These are phyloP conservation scores for Penicillium tannophilum DNA, from an alignment of 495 filamentous ascomycete species.

Conservation along the genomic window DNA sequence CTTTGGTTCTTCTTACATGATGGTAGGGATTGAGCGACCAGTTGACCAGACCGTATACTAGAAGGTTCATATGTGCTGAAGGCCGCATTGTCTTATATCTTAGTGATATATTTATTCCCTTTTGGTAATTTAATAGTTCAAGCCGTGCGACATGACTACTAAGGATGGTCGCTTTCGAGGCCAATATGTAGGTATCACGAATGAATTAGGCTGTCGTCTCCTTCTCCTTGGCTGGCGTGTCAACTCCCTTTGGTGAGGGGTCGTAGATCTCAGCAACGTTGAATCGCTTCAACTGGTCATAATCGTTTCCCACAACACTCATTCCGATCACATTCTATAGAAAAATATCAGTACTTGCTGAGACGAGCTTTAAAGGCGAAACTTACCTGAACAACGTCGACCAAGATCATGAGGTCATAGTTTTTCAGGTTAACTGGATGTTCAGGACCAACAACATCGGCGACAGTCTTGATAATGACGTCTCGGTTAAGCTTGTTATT, in stretches of 20 bases:
- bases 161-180: too few species aligned
- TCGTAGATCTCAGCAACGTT: slow-evolving; percentile 70
- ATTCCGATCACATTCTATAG: slow-evolving; percentile 74
- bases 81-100: neutral
- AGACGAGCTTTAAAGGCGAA: neutral
- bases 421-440: slow-evolving; percentile 83
- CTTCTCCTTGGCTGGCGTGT: neutral
- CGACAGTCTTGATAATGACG: slow-evolving; percentile 76
- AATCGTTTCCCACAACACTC: slow-evolving; percentile 72
- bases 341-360: slow-evolving; percentile 12
- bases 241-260: slow-evolving; percentile 38
- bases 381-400: slow-evolving; percentile 86
- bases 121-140: neutral
- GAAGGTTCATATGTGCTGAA: neutral
- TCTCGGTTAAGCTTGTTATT: slow-evolving; percentile 75
- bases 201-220: neutral
- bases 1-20: too few species aligned
- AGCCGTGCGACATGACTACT: too few species aligned
- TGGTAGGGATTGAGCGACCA: too few species aligned
- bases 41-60: neutral
- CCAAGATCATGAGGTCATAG: slow-evolving; percentile 82
- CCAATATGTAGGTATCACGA: neutral
- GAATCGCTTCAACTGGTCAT: slow-evolving; percentile 68
- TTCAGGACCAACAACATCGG: slow-evolving; percentile 61
- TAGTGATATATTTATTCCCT: neutral